Conservation (phyloP, 73 alveolate genomes). For the Paramecium sexaurelia region DNA sequence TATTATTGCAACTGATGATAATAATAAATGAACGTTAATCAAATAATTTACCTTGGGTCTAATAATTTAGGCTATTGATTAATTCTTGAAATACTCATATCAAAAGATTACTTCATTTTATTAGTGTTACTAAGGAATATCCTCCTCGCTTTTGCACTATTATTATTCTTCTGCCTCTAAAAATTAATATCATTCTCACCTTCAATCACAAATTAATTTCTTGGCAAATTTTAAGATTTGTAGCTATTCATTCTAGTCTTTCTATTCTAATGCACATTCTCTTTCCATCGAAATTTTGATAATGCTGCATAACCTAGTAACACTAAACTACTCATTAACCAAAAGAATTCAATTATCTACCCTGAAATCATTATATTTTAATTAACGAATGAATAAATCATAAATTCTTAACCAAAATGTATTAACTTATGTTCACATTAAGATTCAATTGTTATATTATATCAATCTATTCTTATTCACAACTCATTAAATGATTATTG, state of each 20-base stretch:
- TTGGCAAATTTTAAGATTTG: constrained; percentile 1
- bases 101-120: not conserved
- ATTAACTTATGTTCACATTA: too few relatives aligned
- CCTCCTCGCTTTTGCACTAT: constrained; percentile 43
- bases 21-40: not conserved
- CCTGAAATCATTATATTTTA: not conserved
- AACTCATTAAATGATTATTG: too few relatives aligned
- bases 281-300: constrained; percentile 20
- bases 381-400: not conserved
- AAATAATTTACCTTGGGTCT: not conserved
- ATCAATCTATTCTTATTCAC: too few relatives aligned
- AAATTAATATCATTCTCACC: not conserved
- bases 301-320: constrained; percentile 34
- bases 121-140: not conserved
- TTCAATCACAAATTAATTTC: constrained; percentile 56
- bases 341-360: constrained; percentile 19
- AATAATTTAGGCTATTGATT: constrained; percentile 38
- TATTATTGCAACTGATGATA: not conserved
- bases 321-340: not conserved
- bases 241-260: constrained; percentile 14
- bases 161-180: constrained; percentile 36
- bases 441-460: too few relatives aligned
- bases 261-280: not conserved
- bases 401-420: not conserved
- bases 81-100: not conserved